Conservation (phyloP, 306 rosid species). For the Quercus suber region DNA sequence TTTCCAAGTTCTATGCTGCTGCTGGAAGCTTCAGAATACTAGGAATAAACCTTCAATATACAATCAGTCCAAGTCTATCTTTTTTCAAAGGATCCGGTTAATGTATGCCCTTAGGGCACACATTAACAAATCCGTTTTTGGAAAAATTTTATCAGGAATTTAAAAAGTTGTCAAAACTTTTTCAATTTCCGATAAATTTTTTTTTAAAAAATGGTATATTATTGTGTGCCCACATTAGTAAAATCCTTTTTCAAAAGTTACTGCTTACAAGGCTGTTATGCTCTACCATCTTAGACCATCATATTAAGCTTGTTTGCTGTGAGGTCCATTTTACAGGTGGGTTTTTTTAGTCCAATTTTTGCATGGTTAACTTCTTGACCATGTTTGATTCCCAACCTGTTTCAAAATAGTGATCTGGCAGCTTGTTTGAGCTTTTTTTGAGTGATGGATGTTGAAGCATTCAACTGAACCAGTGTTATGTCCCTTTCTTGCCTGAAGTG, state of each 20-base stretch:
- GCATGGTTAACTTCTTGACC: constrained; percentile 47
- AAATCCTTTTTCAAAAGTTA: constrained; percentile 10
- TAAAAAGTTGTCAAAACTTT: too few relatives aligned
- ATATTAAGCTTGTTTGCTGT: constrained; percentile 44
- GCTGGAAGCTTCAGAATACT: constrained; percentile 27
- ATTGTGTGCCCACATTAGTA: too few relatives aligned
- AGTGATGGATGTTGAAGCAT: constrained; percentile 28
- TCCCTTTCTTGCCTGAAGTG: constrained; percentile 17
- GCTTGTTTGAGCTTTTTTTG: constrained; percentile 33
- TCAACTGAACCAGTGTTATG: constrained; percentile 26
- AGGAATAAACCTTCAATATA: constrained; percentile 13
- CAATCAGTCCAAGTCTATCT: constrained; percentile 24
- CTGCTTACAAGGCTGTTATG: constrained; percentile 42
- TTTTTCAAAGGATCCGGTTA: background rate
- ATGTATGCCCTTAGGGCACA: too few relatives aligned
- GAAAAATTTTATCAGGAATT: too few relatives aligned
- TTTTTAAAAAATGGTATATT: too few relatives aligned
- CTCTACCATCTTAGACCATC: constrained; percentile 30
- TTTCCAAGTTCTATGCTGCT: background rate
- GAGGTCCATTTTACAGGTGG: constrained; percentile 53
- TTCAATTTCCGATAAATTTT: too few relatives aligned
- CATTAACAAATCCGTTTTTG: too few relatives aligned
- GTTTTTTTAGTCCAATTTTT: constrained; percentile 29
- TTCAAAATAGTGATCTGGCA: constrained; percentile 34
- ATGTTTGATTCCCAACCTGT: constrained; percentile 46